phyloP scores from a whole-genome alignment of 495 filamentous ascomycete genomes.

The Penicillium simplicissimum region DNA sequence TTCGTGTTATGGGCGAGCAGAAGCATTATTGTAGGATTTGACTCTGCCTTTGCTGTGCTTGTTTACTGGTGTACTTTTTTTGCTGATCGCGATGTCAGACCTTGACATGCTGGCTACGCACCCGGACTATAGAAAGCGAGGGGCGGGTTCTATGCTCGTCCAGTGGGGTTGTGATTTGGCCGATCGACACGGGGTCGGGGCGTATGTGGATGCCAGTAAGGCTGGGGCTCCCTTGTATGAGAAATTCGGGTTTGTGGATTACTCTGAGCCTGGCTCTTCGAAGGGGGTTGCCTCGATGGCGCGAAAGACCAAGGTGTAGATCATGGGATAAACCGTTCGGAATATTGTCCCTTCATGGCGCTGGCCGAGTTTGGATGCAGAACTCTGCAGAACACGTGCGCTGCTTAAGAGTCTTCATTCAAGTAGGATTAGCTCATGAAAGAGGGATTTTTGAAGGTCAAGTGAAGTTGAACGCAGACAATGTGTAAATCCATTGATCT shows the following conservation, averaged over 20 bases:
- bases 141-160: conserved; percentile 52
- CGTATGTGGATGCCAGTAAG: conserved; percentile 37
- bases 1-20: conserved; percentile 28
- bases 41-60: background rate
- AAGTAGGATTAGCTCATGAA: background rate
- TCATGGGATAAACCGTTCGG: background rate
- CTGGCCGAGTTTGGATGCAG: no score
- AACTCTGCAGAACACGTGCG: no score
- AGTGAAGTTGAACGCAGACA: no score
- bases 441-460: no score
- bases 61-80: background rate
- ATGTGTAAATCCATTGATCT: no score
- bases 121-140: conserved; percentile 47
- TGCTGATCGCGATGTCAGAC: conserved; percentile 21
- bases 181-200: conserved; percentile 31
- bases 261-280: conserved; percentile 16
- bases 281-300: conserved; percentile 22
- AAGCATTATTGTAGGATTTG: conserved; percentile 27
- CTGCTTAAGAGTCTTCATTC: background rate
- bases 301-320: background rate
- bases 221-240: conserved; percentile 31
- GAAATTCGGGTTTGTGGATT: conserved; percentile 36
- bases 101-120: conserved; percentile 53
- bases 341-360: no score
- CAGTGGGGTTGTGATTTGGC: conserved; percentile 51